Conservation (phyloP, 176 grass and related monocot genomes). For the Hsuehochloa calcarea region DNA sequence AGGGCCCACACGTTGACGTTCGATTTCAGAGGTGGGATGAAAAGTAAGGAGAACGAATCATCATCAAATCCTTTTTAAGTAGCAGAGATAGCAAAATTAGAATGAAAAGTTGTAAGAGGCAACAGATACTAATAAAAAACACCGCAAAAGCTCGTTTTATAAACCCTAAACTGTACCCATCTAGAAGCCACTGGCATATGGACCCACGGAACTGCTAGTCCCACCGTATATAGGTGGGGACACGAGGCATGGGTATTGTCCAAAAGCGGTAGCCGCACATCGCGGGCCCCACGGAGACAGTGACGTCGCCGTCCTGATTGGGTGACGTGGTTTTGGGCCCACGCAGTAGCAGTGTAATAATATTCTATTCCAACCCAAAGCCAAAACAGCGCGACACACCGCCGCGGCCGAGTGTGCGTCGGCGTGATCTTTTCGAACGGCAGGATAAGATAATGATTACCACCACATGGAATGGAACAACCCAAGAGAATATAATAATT, state of each 20-base stretch:
- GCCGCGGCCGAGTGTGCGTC: not conserved
- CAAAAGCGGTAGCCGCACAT: not conserved
- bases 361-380: not conserved
- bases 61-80: no score
- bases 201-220: accelerated
- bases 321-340: conserved; percentile 28
- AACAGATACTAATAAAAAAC: no score
- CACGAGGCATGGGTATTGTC: not conserved
- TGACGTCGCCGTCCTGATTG: conserved; percentile 4
- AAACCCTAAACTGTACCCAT: not conserved
- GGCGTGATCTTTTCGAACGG: conserved; percentile 19
- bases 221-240: not conserved
- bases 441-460: conserved; percentile 1
- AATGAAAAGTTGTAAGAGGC: no score
- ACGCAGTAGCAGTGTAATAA: not conserved
- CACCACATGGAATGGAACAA: not conserved
- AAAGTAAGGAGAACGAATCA: no score
- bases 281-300: conserved; percentile 2
- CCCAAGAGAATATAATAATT: no score
- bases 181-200: not conserved
- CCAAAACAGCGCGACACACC: not conserved
- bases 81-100: no score
- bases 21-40: no score
- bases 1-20: no score
- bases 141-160: not conserved